A percentile compares a stretch with the other conserved stretches of the same genome.
phyloP scores from a whole-genome alignment of 139 green algal species.

The Volvox reticuliferus region DNA sequence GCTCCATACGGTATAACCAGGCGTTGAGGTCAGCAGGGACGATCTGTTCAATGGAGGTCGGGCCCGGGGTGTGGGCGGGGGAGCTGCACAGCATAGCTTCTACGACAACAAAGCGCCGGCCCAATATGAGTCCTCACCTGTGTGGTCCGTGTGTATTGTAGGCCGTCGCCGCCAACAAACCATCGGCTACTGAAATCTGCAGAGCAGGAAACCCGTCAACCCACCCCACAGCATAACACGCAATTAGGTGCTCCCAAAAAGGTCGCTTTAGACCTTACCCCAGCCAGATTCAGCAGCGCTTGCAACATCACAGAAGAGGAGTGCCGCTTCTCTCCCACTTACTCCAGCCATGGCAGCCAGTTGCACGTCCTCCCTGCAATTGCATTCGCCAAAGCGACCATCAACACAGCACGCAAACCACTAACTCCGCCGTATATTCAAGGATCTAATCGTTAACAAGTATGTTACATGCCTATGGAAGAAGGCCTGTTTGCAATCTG shows the following conservation, averaged over 20 bases:
- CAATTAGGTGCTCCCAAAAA: neutral
- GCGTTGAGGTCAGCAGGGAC: constrained; percentile 94
- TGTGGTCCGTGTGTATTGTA: constrained; percentile 83
- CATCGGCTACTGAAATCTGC: constrained; percentile 62
- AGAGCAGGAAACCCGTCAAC: neutral
- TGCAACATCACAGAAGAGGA: constrained; percentile 87
- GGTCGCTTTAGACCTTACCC: constrained; percentile 56
- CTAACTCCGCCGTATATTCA: no score
- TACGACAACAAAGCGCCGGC: neutral
- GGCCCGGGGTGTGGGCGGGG: no score
- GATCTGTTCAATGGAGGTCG: constrained; percentile 51
- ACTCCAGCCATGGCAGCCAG: constrained; percentile 16
- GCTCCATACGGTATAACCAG: constrained; percentile 79
- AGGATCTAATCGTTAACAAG: no score
- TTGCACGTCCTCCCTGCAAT: constrained; percentile 66
- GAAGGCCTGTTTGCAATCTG: no score
- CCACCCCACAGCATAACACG: no score
- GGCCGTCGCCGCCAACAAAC: constrained; percentile 62
- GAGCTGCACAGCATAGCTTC: neutral
- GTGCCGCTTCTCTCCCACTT: neutral
- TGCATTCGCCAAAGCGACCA: no score
- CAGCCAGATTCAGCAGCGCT: constrained; percentile 91
- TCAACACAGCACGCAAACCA: no score
- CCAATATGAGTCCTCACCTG: constrained; percentile 39
- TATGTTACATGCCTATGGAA: no score